phyloP scores from a whole-genome alignment of 148 eudicot genomes.

The Linanthus parryae region DNA sequence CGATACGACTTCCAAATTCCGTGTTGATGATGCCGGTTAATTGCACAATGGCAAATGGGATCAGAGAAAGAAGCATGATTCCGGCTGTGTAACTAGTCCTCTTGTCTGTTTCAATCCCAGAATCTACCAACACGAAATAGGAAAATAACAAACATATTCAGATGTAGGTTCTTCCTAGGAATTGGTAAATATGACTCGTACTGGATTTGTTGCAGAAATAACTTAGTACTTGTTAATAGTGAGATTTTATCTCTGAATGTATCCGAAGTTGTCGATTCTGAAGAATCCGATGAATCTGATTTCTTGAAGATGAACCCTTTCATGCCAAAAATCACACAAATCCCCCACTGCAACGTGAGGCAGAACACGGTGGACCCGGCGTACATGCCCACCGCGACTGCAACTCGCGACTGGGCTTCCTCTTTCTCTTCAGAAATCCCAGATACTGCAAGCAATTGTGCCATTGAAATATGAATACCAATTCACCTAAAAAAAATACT shows the following conservation, averaged over 20 bases:
- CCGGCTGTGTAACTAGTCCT: conserved; percentile 27
- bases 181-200: no score
- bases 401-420: conserved; percentile 14
- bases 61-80: conserved; percentile 27
- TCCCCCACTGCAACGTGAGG: conserved; percentile 33
- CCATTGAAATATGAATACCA: background rate
- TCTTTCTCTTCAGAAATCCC: conserved; percentile 10
- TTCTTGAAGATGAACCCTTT: background rate
- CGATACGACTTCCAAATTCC: conserved; percentile 12
- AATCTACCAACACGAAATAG: conserved; percentile 13
- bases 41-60: conserved; percentile 23
- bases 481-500: background rate
- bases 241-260: background rate
- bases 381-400: conserved; percentile 15
- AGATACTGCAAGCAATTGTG: conserved; percentile 18
- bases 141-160: no score
- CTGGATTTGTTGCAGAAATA: no score
- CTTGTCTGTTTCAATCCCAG: conserved; percentile 20
- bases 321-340: conserved; percentile 24
- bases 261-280: conserved; percentile 7
- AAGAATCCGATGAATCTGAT: conserved; percentile 2
- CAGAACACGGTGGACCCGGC: conserved; percentile 24
- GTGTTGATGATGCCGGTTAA: conserved; percentile 12
- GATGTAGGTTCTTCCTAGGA: no score
- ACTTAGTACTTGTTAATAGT: no score